phyloP scores from a whole-genome alignment of 2,329 filamentous ascomycete genomes.

The Trichoderma breve region DNA sequence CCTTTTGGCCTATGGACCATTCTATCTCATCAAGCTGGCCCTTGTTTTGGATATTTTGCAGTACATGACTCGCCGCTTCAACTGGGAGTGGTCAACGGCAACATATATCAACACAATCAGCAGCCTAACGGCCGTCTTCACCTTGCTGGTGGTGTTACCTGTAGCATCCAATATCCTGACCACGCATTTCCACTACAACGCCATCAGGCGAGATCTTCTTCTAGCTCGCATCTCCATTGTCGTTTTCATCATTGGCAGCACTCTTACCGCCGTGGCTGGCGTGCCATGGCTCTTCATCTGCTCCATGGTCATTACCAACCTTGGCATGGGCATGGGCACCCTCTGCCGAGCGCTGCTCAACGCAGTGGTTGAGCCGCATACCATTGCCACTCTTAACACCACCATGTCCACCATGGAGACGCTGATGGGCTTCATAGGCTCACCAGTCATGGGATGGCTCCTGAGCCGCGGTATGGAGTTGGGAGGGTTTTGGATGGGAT shows the following conservation, averaged over 20 bases:
- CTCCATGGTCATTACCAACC: conserved; percentile 45
- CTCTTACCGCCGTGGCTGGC: conserved; percentile 39
- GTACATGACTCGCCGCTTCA: conserved; percentile 52
- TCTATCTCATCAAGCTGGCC: conserved; percentile 32
- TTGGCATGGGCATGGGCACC: conserved; percentile 44
- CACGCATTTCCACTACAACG: conserved; percentile 31
- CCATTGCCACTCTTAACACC: conserved; percentile 54
- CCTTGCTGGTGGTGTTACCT: conserved; percentile 41
- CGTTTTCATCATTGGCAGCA: conserved; percentile 33
- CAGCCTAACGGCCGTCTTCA: conserved; percentile 37
- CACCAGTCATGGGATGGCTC: conserved; percentile 47
- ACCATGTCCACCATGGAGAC: conserved; percentile 51
- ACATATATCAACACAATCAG: conserved; percentile 42
- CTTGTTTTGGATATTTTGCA: conserved; percentile 44
- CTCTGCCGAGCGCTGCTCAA: conserved; percentile 52
- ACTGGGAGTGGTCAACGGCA: conserved; percentile 47
- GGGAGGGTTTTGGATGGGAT: conserved; percentile 48
- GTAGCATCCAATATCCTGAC: conserved; percentile 33
- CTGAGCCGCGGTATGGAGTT: conserved; percentile 45
- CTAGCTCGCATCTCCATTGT: conserved; percentile 38
- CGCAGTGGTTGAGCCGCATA: conserved; percentile 51
- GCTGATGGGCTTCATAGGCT: conserved; percentile 45
- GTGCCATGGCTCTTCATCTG: conserved; percentile 36
- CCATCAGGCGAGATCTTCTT: conserved; percentile 41
- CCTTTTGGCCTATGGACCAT: conserved; percentile 34